phyloP scores from a whole-genome alignment of 768 basidiomycete species.

The Russula vinacea region DNA sequence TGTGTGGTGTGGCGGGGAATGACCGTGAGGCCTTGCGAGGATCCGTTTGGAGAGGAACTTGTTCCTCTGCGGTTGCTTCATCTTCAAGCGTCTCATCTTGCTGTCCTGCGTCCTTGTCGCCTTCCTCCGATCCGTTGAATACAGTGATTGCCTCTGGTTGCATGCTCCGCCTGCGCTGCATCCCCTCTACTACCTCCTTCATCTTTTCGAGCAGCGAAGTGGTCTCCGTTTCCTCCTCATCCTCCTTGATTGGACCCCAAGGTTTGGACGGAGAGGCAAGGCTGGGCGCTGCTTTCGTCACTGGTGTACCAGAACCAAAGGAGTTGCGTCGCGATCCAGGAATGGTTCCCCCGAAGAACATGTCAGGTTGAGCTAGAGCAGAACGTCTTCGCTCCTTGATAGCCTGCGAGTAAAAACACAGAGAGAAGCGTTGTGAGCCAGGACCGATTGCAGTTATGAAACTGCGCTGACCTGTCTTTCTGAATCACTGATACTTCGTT shows the following conservation, averaged over 20 bases:
- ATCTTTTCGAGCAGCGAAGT: slow-evolving; percentile 39
- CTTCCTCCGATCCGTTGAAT: slow-evolving; percentile 38
- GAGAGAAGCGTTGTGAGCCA: neutral
- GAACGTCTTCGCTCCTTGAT: slow-evolving; percentile 63
- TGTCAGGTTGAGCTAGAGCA: slow-evolving; percentile 48
- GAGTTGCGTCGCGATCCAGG: slow-evolving; percentile 48
- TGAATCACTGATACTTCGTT: slow-evolving; percentile 12
- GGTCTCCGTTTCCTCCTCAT: slow-evolving; percentile 38
- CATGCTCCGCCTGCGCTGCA: slow-evolving; percentile 39
- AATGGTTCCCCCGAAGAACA: slow-evolving; percentile 50
- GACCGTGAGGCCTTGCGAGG: slow-evolving; percentile 5
- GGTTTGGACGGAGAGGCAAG: slow-evolving; percentile 20
- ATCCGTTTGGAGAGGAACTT: slow-evolving; percentile 13
- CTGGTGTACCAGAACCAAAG: slow-evolving; percentile 29
- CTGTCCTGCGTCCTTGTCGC: slow-evolving; percentile 43
- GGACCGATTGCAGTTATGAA: neutral
- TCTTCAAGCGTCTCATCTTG: slow-evolving; percentile 28
- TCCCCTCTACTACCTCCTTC: slow-evolving; percentile 40
- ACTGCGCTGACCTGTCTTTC: slow-evolving; percentile 16
- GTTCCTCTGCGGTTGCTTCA: slow-evolving; percentile 16
- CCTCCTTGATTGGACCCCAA: slow-evolving; percentile 28
- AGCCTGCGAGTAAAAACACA: slow-evolving; percentile 39
- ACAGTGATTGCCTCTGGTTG: slow-evolving; percentile 31
- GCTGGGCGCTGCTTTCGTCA: neutral
- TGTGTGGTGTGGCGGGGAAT: slow-evolving; percentile 34